A percentile compares a stretch with the other conserved stretches of the same genome.
These are phyloP conservation scores for Schoenoplectus tabernaemontani DNA, from an alignment of 202 grass and related monocot species.

Conservation along the genomic window DNA sequence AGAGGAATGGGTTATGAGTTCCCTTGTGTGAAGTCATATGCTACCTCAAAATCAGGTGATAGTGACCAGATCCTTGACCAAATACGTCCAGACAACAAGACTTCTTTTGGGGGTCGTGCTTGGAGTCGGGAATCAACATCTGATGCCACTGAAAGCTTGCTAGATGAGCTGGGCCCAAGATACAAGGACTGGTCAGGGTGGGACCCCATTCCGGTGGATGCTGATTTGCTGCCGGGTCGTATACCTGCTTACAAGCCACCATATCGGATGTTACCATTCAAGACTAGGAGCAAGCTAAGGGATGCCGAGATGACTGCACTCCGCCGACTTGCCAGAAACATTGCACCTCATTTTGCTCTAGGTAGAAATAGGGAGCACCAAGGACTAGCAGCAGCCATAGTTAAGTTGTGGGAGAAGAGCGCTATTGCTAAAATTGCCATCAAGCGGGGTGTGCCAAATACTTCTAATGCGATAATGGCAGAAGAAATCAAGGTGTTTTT, in stretches of 20 bases:
- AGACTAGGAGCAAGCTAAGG: conserved; percentile 46
- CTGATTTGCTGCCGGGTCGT: conserved; percentile 71
- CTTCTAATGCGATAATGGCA: conserved; percentile 74
- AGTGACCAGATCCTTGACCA: not conserved
- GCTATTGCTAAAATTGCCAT: conserved; percentile 86
- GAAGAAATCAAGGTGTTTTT: conserved; percentile 78
- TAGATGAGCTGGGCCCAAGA: conserved; percentile 77
- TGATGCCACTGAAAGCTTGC: conserved; percentile 51
- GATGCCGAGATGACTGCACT: conserved; percentile 65
- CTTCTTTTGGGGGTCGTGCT: not conserved
- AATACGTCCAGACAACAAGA: not conserved
- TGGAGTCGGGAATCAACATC: conserved; percentile 7
- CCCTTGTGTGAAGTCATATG: conserved; percentile 59
- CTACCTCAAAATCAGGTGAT: conserved; percentile 15
- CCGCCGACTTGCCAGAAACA: conserved; percentile 71
- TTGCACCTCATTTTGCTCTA: conserved; percentile 87
- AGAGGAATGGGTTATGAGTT: conserved; percentile 85
- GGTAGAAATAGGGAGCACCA: conserved; percentile 94
- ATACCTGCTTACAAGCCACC: conserved; percentile 67
- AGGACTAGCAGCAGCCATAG: conserved; percentile 80
- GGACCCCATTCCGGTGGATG: conserved; percentile 76
- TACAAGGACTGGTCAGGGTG: conserved; percentile 85
- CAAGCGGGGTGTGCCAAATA: conserved; percentile 79
- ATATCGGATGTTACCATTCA: conserved; percentile 73
- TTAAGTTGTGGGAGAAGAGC: conserved; percentile 99